Base-by-base conservation (phyloP, 805 yeast species). In the Candida sithepensis region DNA sequence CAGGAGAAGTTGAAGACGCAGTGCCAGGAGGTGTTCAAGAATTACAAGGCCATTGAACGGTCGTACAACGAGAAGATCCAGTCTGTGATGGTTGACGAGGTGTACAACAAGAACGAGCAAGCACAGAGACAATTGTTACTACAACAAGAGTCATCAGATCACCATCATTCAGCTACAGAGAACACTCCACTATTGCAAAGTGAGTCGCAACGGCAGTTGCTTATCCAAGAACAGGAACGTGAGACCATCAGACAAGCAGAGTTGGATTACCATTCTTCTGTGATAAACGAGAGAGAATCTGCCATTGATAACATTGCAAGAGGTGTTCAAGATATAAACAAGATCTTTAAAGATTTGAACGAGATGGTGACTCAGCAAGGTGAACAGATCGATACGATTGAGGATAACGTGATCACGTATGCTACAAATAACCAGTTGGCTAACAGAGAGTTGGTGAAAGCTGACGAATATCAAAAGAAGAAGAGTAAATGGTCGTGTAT, bases 331-430 rank as follows among this genome's bases (percentile, higher is more conserved):
- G 97, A 91, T 54, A 88, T 91, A 38, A 90, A 91, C 64, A 75
- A 89, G 9, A 90, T 91, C 3, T 90, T 89, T 64, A 81, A 82
- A 54, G 96, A 90, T 58, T 66, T 91, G 47, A 89, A 90, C 14
- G 76, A 80, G 34, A 69, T 91, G 57, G 94, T 91, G 2, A 72
- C 76, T 44, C 91, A 88, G 64, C 97, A 91, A 63, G 96, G 96
- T 5, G 82, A 78, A 26, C 90, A 87, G 55, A 75, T 91, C 16
- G 96, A 89, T 59, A 80, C 90, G 0, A 81, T 91, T 16, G 97
- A 89, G 60, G 88, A 84, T 51, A 89, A 89, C 65, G 72, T 91
- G 40, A 67, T 82, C 22, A 79, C 76, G 41, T 70, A 85, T 50
- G 79, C 83, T 5, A 75, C 71, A 20, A 84, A 87, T 57, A 77